Base-by-base conservation (phyloP, 352 stramenopile genomes). In the Phytophthora pinifolia region DNA sequence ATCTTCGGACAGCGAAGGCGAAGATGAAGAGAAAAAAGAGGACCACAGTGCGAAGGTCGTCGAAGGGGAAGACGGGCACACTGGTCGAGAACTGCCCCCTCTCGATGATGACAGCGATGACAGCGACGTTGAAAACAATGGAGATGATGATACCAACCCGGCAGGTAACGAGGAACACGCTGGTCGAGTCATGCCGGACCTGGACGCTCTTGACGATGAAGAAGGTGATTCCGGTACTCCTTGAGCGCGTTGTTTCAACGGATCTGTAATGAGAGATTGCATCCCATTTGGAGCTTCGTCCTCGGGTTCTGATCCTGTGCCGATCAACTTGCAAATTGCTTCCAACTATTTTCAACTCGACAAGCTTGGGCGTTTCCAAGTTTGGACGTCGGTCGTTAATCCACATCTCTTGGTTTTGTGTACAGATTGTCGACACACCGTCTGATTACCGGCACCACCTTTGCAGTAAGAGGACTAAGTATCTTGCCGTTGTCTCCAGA, bases 171-270 rank as follows among this genome's bases (percentile, higher is more conserved):
- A 62, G 20, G 64, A 86, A 8, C 79, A 91, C 39, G 58, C 70
- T 7, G 76, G 74, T 17, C 76, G 76, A 33, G 66, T 82, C 20
- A 73, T 89, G 67, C 78, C 81, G 1, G 65, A 74, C 44, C 46
- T 89, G 34, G 74, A 78, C 41, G 71, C 75, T 34, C 14, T 73
- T 12, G 69, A 79, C 17, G 66, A 76, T 42, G 68, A 79, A 4
- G 62, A 76, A 22, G 45, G 14, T 56, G 57, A 49, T 34, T 37
- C 17, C 13, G 33, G 17, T 41, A 25, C 36, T 18, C 25, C 17
- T 34, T 38, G 29, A 35, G n/a, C 29, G 29, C 17, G 25, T 29
- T 58, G 41, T 54, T 50, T 45, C 42, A 64, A 68, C 46, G 54
- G 46, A 65, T 41, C 42, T n/a, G 33, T 62, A 56, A 55, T 59